Conservation (phyloP, 2,329 filamentous ascomycete genomes). For the Sporothrix curviconia region DNA sequence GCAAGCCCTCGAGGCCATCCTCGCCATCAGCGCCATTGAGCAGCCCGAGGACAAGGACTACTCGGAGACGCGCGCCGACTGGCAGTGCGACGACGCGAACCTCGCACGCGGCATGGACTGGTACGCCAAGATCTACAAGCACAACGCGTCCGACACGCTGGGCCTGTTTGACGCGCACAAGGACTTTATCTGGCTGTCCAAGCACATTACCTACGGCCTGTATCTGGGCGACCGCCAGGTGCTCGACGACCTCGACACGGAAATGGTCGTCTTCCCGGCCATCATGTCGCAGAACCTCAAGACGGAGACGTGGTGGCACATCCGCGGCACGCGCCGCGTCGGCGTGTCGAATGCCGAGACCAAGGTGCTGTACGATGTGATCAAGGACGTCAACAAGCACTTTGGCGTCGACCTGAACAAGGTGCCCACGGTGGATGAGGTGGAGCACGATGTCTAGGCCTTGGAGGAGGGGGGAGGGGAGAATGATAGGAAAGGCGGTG, state of each 20-base stretch:
- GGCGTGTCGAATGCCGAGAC: conserved; percentile 40
- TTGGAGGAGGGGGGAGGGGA: neutral
- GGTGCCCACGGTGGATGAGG: conserved; percentile 25
- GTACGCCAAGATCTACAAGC: conserved; percentile 50
- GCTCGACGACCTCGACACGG: conserved; percentile 47
- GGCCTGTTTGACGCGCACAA: conserved; percentile 32
- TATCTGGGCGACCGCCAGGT: conserved; percentile 51
- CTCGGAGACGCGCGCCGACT: conserved; percentile 46
- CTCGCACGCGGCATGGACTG: conserved; percentile 46
- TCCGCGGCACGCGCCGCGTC: conserved; percentile 42
- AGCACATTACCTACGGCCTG: conserved; percentile 52
- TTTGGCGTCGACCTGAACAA: conserved; percentile 22
- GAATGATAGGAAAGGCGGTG: neutral
- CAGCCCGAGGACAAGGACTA: conserved; percentile 50
- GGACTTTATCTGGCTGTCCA: conserved; percentile 43
- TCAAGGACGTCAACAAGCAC: conserved; percentile 21
- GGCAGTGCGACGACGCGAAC: conserved; percentile 52
- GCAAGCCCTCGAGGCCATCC: conserved; percentile 56
- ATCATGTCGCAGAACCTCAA: conserved; percentile 54
- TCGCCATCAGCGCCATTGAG: conserved; percentile 48
- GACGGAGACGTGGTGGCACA: conserved; percentile 49
- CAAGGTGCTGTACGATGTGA: conserved; percentile 26
- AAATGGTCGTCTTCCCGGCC: conserved; percentile 45
- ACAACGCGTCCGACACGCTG: conserved; percentile 35
- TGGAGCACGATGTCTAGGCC: conserved; percentile 26